phyloP scores from a whole-genome alignment of 352 stramenopile species.

The Pythium sukuiense region DNA sequence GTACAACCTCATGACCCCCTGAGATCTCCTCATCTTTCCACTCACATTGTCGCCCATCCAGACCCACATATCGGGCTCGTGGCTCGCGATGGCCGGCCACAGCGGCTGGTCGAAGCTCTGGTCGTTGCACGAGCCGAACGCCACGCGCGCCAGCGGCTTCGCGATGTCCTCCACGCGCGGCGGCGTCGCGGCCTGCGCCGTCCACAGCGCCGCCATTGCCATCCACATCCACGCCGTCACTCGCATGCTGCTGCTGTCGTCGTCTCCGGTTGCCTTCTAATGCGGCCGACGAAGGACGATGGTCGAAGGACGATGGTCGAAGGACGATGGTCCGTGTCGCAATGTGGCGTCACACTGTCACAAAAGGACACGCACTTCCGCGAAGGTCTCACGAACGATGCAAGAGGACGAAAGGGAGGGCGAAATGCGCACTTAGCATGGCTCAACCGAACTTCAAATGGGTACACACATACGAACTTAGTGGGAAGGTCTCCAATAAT shows the following conservation, averaged over 20 bases:
- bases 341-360: background rate
- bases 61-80: slow-evolving; percentile 76
- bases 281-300: background rate
- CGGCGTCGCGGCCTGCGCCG: background rate
- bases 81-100: slow-evolving; percentile 58
- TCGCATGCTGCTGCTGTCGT: background rate
- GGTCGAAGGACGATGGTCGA: too few relatives aligned
- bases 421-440: background rate
- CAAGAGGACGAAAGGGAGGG: background rate
- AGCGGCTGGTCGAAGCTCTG: slow-evolving; percentile 82
- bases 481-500: background rate
- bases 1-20: too few relatives aligned
- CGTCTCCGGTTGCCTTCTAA: background rate
- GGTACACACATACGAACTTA: slow-evolving; percentile 2
- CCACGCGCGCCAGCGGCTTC: slow-evolving; percentile 50
- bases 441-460: background rate
- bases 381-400: background rate
- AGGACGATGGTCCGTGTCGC: slow-evolving; percentile 1
- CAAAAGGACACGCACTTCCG: background rate
- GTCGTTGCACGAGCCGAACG: slow-evolving; percentile 88
- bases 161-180: slow-evolving; percentile 38
- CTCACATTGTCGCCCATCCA: slow-evolving; percentile 89
- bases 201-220: background rate
- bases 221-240: background rate
- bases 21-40: too few relatives aligned